Evolutionary conservation across 2,329 filamentous ascomycete genomes (phyloP).

Genomic region (Nemania sp.): DNA sequence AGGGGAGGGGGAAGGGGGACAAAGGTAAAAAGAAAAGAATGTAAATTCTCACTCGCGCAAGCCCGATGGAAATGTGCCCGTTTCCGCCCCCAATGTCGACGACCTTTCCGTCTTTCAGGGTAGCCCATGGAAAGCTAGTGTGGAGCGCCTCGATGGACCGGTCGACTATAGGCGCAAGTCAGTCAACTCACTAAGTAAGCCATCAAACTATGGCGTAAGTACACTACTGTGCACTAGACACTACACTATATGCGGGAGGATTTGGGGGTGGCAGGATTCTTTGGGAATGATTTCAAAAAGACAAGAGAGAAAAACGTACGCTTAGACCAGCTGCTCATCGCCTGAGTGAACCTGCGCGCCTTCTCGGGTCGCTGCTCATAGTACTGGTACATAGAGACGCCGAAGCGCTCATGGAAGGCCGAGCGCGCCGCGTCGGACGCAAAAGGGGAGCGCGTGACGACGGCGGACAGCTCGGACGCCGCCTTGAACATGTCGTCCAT

Average conservation of each 20-base stretch:
- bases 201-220: too few relatives aligned
- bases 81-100: slow-evolving; percentile 50
- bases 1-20: background rate
- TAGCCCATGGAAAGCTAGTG: slow-evolving; percentile 46
- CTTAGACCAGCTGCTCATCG: slow-evolving; percentile 47
- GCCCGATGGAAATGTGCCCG: slow-evolving; percentile 43
- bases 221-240: too few relatives aligned
- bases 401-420: slow-evolving; percentile 45
- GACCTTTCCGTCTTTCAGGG: slow-evolving; percentile 44
- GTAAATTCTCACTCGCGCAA: slow-evolving; percentile 44
- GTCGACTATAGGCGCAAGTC: slow-evolving; percentile 40
- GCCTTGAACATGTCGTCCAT: slow-evolving; percentile 50
- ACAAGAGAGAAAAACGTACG: slow-evolving; percentile 31
- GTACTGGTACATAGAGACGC: slow-evolving; percentile 45
- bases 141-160: slow-evolving; percentile 44
- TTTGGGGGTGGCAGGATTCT: too few relatives aligned
- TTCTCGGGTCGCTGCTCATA: slow-evolving; percentile 46
- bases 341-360: slow-evolving; percentile 48
- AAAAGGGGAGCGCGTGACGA: slow-evolving; percentile 35
- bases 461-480: slow-evolving; percentile 40
- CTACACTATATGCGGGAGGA: slow-evolving; percentile 4
- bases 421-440: slow-evolving; percentile 24
- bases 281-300: slow-evolving; percentile 4
- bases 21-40: background rate
- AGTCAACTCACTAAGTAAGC: background rate